Base-by-base conservation (phyloP, 441 rosid genomes). In the Heliophila coronopifolia region DNA sequence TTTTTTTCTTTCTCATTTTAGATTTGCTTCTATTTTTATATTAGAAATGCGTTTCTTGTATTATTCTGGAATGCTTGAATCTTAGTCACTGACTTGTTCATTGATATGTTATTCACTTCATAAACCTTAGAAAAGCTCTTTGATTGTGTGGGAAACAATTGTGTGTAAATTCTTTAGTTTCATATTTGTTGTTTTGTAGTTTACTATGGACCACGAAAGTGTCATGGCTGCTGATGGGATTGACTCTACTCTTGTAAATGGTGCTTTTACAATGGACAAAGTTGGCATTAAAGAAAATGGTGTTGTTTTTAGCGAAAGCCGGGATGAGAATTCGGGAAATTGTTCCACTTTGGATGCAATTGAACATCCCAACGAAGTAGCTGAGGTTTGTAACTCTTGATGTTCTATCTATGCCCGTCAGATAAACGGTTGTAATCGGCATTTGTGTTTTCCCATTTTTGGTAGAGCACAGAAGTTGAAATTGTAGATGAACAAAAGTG, bases 191-290 rank as follows among this genome's bases (percentile, higher is more conserved):
- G 52, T 46, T 39, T 68, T 62, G 38, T 56, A 79, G 80, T 74
- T 66, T 49, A 52, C 18, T 33, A 92, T 92, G 98, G 96, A 87
- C 38, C 55, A 71, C 5, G 79, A 76, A 53, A 56, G 43, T 36
- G 16, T 63, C 28, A 44, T 62, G 37, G 67, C 66, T 6, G 31
- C 23, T 38, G 77, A 64, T 61, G 86, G 77, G 67, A 55, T 59
- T 58, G 90, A 80, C 60, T 49, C 66, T 44, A 44, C 71, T 32
- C 58, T 47, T 27, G 79, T 58, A 41, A 71, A 77, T 47, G 60
- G 63, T 48, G 61, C 5, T 24, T 31, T 38, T 10, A 23, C 38
- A 4, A 58, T 18, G 42, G 65, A 58, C n/a, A 23, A 13, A 48
- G 57, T 59, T 16, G 46, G 41, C 10, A 39, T 44, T 48, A 41